These are phyloP conservation scores for Schizochytrium sp. DNA, from an alignment of 108 stramenopile genomes.

Conservation along the genomic window DNA sequence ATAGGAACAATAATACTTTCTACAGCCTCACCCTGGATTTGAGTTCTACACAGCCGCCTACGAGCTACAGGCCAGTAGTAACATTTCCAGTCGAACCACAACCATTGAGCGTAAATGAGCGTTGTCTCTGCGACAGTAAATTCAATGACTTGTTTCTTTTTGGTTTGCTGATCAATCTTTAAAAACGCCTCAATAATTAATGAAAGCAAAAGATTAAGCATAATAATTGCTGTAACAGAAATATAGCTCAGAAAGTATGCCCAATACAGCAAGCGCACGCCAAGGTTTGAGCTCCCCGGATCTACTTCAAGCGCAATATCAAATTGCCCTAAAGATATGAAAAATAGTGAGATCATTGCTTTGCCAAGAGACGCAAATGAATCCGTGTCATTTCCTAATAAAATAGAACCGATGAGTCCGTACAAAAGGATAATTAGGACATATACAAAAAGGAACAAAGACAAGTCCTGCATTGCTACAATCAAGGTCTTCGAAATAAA, in stretches of 20 bases:
- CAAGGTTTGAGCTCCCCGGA: neutral
- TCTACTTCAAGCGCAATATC: neutral
- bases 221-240: neutral
- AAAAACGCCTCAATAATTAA: constrained; percentile 11
- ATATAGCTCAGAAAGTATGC: constrained; percentile 37
- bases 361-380: neutral
- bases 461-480: constrained; percentile 16
- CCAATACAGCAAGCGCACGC: neutral
- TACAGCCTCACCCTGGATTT: neutral
- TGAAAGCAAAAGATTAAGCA: neutral
- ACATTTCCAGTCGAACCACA: neutral
- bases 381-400: constrained; percentile 11
- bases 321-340: neutral
- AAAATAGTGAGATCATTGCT: constrained; percentile 12
- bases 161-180: constrained; percentile 27
- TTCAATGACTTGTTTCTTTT: neutral
- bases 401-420: neutral
- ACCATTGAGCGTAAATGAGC: neutral
- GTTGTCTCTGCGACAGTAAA: neutral
- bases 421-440: constrained; percentile 2
- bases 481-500: constrained; percentile 13
- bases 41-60: neutral
- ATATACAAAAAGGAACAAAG: neutral
- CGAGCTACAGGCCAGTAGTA: neutral
- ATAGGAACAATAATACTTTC: neutral